Evolutionary conservation across 306 rosid genomes (phyloP), one percentile per base, ranked within the genome.

Genomic region (Lathyrus tuberosus): DNA sequence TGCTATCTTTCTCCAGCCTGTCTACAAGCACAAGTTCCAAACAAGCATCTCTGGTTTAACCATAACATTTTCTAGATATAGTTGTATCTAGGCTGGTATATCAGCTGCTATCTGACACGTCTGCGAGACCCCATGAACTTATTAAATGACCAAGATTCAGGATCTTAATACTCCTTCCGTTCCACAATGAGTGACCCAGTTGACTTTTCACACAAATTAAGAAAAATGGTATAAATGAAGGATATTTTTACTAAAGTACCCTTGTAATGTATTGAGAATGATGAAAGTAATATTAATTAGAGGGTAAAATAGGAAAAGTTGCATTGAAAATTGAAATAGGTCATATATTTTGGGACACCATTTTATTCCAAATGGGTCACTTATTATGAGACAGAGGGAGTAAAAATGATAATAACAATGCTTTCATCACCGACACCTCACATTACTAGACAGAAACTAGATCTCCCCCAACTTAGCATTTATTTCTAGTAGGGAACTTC

Each of bases 391-490:
- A n/a, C n/a, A n/a, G n/a, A n/a, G n/a, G n/a, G n/a, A n/a, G n/a
- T n/a, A 28, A 56, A 26, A 56, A 5, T 54, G 12, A 26, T 70
- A 75, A 48, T 58, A 62, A 49, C 83, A 31, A 11, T 15, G 28
- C 43, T 43, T 51, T 42, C 67, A 65, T 78, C 97, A 88, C 98
- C 97, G 96, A 94, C 97, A 81, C 77, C 72, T 66, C 35, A 65
- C 18, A 72, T 64, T 72, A 61, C 75, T 17, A 62, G 22, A 49
- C 76, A 40, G 26, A 59, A 76, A 75, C 59, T 44, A 65, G 64
- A 67, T 62, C 69, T 20, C 8, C 70, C 51, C 62, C 43, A 20
- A 42, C 63, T 73, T 71, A 37, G 53, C 80, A 84, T 76, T 80
- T 71, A 73, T 71, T 83, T 76, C 65, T 67, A 33, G 41, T 59